Conservation (phyloP, 2,329 filamentous ascomycete genomes). For the Aspergillus sp. region DNA sequence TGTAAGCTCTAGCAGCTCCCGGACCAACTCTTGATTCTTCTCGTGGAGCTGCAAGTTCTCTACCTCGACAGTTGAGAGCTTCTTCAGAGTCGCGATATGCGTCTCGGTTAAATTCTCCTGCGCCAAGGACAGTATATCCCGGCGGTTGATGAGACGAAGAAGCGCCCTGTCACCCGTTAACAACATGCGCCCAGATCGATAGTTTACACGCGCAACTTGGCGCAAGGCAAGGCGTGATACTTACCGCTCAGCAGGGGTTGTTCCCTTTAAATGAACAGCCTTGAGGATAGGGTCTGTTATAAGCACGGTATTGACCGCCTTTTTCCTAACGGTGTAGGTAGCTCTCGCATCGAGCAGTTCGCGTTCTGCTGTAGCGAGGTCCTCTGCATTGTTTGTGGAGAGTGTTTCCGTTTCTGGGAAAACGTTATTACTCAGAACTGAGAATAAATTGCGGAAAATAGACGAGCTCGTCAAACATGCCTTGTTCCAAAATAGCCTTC, state of each 20-base stretch:
- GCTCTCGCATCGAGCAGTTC: slow-evolving; percentile 70
- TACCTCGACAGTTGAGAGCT: slow-evolving; percentile 58
- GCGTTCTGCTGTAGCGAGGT: slow-evolving; percentile 57
- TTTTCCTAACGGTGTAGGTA: slow-evolving; percentile 67
- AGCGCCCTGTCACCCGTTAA: slow-evolving; percentile 56
- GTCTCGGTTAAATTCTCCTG: slow-evolving; percentile 61
- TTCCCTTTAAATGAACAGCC: slow-evolving; percentile 69
- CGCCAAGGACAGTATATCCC: slow-evolving; percentile 65
- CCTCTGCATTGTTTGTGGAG: slow-evolving; percentile 54
- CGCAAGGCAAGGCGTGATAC: slow-evolving; percentile 10
- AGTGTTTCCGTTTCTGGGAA: slow-evolving; percentile 33
- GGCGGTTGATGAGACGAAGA: slow-evolving; percentile 63
- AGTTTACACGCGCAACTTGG: background rate
- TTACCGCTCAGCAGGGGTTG: slow-evolving; percentile 68
- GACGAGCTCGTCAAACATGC: slow-evolving; percentile 21
- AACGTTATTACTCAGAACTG: background rate
- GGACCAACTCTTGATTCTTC: slow-evolving; percentile 64
- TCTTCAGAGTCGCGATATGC: slow-evolving; percentile 52
- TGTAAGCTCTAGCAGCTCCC: slow-evolving; percentile 63
- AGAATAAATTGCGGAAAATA: background rate
- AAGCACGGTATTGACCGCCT: slow-evolving; percentile 67
- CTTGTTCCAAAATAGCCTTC: slow-evolving; percentile 61
- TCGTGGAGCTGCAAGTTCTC: slow-evolving; percentile 58
- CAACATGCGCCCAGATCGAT: background rate
- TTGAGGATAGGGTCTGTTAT: slow-evolving; percentile 74